Evolutionary conservation across 345 rosid species (phyloP), one percentile per base, ranked within the genome.

Genomic region (Adansonia digitata): DNA sequence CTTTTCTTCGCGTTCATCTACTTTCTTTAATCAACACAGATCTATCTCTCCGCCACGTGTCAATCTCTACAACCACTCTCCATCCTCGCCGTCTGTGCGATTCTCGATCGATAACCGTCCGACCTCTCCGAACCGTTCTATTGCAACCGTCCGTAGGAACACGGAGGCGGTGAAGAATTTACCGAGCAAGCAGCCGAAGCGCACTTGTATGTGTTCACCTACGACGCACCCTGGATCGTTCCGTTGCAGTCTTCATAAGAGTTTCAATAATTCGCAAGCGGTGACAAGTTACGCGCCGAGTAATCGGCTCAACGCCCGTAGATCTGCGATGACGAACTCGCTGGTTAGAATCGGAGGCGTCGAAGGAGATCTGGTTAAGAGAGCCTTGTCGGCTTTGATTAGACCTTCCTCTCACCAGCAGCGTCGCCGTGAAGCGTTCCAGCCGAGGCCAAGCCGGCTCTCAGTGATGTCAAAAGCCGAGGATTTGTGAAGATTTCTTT

Each of bases 201-300:
- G 82, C 62, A 84, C 88, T 20, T 89, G 97, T 39, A 84, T 88
- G 90, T 89, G 93, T 70, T 86, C 97, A 5, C 93, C 93, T 1
- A 86, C 97, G 31, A 83, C 81, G n/a, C 96, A 91, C 43, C 96
- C 93, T 3, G 96, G 96, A 29, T 91, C 96, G 4, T 91, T 91
- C 84, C 89, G 96, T 6, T 91, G 96, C 77, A 88, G 91, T 79
- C 87, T 86, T 27, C 96, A 91, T 75, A 91, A 89, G 70, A 74
- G 52, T 24, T 75, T 71, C 77, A 49, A 15, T 43, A 67, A 72
- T 45, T 26, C 80, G 5, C 74, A 79, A 42, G 43, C 66, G 4
- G 11, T 31, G 10, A 40, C 62, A 12, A 76, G 72, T 52, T 83
- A 77, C 84, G 70, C 89, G 34, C 82, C 92, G 0, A 83, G 72